These are phyloP conservation scores for Talaromyces rugulosus DNA, from an alignment of 2,329 filamentous ascomycete species.

Conservation along the genomic window DNA sequence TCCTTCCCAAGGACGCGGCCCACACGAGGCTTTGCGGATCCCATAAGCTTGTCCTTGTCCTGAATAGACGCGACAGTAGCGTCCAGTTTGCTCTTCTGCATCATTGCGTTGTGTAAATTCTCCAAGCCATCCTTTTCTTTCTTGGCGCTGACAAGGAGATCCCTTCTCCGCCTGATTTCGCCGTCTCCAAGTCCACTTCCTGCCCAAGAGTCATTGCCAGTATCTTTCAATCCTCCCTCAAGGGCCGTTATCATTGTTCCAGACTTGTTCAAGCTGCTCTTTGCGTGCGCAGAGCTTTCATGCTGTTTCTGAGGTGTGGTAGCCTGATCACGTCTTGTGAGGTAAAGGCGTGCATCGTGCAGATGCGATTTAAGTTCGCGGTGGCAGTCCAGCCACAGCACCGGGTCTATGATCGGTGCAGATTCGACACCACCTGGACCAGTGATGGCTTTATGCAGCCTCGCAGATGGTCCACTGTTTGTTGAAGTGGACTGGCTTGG, in stretches of 20 bases:
- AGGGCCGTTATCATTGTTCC: constrained; percentile 52
- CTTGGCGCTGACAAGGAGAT: constrained; percentile 53
- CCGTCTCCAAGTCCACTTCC: constrained; percentile 52
- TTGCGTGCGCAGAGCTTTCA: constrained; percentile 58
- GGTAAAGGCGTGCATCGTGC: constrained; percentile 55
- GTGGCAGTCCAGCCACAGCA: constrained; percentile 60
- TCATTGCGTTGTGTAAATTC: constrained; percentile 56
- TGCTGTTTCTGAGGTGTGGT: constrained; percentile 57
- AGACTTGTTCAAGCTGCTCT: constrained; percentile 55
- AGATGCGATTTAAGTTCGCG: constrained; percentile 56
- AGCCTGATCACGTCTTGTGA: constrained; percentile 59
- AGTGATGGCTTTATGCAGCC: constrained; percentile 41
- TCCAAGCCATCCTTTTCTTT: constrained; percentile 62
- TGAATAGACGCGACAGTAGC: constrained; percentile 43
- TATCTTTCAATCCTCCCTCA: constrained; percentile 51
- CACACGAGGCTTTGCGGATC: constrained; percentile 35
- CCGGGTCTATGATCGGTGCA: constrained; percentile 46
- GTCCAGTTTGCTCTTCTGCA: constrained; percentile 46
- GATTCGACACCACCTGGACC: constrained; percentile 31
- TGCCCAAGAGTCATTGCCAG: constrained; percentile 27
- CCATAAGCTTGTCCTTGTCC: constrained; percentile 43
- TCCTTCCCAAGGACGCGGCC: constrained; percentile 52
- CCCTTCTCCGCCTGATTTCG: constrained; percentile 55
- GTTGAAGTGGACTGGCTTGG: constrained; percentile 37
- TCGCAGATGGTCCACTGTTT: constrained; percentile 29